Base-by-base conservation (phyloP, 495 filamentous ascomycete species). In the Gamarada debralockiae region DNA sequence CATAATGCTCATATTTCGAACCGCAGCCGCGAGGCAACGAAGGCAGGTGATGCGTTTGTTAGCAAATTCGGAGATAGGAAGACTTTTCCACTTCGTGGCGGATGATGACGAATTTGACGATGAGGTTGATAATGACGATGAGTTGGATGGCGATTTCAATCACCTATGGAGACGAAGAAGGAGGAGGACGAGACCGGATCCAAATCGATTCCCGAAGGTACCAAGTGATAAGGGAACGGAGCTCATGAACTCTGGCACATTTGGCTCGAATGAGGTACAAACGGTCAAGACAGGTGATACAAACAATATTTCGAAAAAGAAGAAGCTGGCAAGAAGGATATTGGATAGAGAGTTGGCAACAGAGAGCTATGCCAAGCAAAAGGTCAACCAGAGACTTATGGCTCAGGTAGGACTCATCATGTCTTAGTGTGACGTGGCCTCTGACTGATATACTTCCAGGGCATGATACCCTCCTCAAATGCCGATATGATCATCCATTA, bases 401-500 rank as follows among this genome's bases (percentile, higher is more conserved):
- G 76, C 76, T 13, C 84, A 89, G 72, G 83, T 85, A 67, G 36
- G 72, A 59, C n/a, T 44, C 40, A 24, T 40, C 33, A 21, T 22
- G 21, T 41, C 14, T 20, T 22, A 21, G 18, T 41, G 17, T 45
- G n/a, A 41, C 21, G 21, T 21, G 3, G 41, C 7, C 38, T 10
- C 21, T 31, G 20, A 40, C 21, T 18, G n/a, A 34, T 57, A 4
- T 29, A 29, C 10, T 29, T 38, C 2, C 21, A 80, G 73, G 71
- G 70, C 5, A 77, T 85, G 71, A 74, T 83, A 36, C 93, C 93
- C 3, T 78, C 79, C 2, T 86, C 86, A 1, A 78, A 78, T 9
- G 84, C 92, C 0, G 92, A 97, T 61, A 89, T 86, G 60, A 86
- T 96, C 56, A 88, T 97, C 43, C 84, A 96, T 53, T 93, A 89